phyloP scores from a whole-genome alignment of 306 rosid species.

The Acacia confusa region DNA sequence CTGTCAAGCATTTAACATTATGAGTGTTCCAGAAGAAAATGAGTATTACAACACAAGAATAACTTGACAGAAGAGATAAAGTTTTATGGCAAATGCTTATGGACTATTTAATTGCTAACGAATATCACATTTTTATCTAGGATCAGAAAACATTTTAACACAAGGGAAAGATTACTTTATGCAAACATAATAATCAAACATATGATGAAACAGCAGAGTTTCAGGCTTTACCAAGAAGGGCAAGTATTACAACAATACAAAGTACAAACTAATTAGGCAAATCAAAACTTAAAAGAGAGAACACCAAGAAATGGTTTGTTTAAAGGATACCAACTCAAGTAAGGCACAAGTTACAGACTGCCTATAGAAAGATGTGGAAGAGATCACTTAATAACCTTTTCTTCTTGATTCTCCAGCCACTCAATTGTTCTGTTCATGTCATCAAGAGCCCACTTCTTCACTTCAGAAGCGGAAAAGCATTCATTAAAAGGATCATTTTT shows the following conservation, averaged over 20 bases:
- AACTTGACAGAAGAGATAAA: slow-evolving; percentile 15
- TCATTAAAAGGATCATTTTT: slow-evolving; percentile 34
- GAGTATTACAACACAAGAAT: not conserved
- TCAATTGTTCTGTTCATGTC: slow-evolving; percentile 71
- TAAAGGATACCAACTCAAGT: not conserved
- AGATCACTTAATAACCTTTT: slow-evolving; percentile 56
- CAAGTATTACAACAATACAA: not conserved
- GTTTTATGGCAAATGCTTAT: not conserved
- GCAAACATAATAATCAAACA: not conserved
- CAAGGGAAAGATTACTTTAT: slow-evolving; percentile 8
- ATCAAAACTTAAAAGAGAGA: not conserved
- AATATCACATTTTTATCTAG: not conserved
- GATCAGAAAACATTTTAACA: not conserved
- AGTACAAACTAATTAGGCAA: not conserved
- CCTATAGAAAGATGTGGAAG: not conserved
- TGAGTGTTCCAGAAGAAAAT: not conserved
- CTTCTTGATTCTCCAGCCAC: slow-evolving; percentile 97
- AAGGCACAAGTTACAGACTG: not conserved
- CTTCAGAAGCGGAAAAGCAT: slow-evolving; percentile 58
- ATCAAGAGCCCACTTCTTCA: slow-evolving; percentile 75
- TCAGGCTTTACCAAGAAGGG: not conserved
- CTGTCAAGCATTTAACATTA: slow-evolving; percentile 17
- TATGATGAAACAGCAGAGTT: not conserved
- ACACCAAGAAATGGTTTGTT: not conserved
- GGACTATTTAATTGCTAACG: not conserved